Evolutionary conservation across 805 yeast genomes (phyloP), one percentile per base, ranked within the genome.

Genomic region (Helenozyma rhizophorensis): DNA sequence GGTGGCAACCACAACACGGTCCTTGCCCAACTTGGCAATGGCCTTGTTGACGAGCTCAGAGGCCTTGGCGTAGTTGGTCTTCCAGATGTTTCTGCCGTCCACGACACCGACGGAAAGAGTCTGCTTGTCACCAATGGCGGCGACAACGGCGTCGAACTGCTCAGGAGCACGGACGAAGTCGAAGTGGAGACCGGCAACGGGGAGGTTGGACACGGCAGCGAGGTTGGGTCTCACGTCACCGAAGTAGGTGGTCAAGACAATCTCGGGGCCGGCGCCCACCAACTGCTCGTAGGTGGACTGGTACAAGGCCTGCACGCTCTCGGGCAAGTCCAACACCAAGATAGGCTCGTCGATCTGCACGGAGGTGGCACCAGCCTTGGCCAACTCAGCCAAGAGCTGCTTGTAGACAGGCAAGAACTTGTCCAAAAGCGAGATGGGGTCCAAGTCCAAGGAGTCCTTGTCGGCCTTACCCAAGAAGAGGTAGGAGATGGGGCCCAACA

Each of bases 71-170:
- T 83, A 86, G 76, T 93, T 83, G 67, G 95, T 83, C 80, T 93
- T 93, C 98, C 98, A 93, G 72, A 93, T 87, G 82, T 93, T 93
- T 80, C 98, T 88, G 72, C 98, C 98, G 58, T 88, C 94, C 58
- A 93, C 89, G 55, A 93, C 78, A 86, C 98, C 98, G 49, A 83
- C 96, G 43, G 97, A 90, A 60, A 93, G 74, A 45, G 74, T 70
- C 75, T 93, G 95, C 48, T 78, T 69, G 45, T 70, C 76, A 48
- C 73, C 61, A 39, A 90, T 68, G 56, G 83, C 71, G 38, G 75
- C 69, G 41, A 76, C 68, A 53, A 85, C 95, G 36, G 78, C 85
- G 38, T 86, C 90, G 50, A 93, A 79, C 77, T 93, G 98, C 67
- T 86, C 95, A 58, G 97, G 96, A 52, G 78, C 83, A 76, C 97